These are phyloP conservation scores for Zea luxurians DNA, from an alignment of 176 grass and related monocot species.

Conservation along the genomic window DNA sequence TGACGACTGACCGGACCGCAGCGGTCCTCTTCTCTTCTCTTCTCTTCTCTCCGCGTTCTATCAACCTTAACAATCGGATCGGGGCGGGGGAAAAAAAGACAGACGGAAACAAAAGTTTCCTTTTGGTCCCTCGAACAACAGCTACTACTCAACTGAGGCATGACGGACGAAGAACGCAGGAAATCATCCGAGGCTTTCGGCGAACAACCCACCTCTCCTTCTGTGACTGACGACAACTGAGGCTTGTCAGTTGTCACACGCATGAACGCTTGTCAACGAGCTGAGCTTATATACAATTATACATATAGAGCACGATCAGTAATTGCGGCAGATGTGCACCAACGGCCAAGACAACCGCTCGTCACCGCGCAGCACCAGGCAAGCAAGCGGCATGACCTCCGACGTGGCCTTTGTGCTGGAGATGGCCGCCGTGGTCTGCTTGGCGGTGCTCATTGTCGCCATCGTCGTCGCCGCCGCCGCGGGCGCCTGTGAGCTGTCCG, in stretches of 20 bases:
- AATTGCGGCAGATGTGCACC: not conserved
- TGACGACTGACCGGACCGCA: not conserved
- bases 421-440: conserved; percentile 20
- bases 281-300: too few relatives aligned
- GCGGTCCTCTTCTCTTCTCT: too few relatives aligned
- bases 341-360: not conserved
- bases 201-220: not conserved
- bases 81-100: too few relatives aligned
- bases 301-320: too few relatives aligned
- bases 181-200: conserved; percentile 1
- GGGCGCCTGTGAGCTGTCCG: not conserved
- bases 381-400: not conserved
- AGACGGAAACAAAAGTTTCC: too few relatives aligned
- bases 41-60: too few relatives aligned
- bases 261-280: not conserved
- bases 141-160: too few relatives aligned
- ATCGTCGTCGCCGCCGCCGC: not conserved
- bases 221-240: not conserved
- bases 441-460: conserved; percentile 31
- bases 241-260: too few relatives aligned
- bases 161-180: not conserved
- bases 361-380: not conserved
- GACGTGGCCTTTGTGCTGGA: not conserved
- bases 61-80: too few relatives aligned
- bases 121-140: too few relatives aligned